Evolutionary conservation across 305 asterid species (phyloP), one percentile per base, ranked within the genome.

Genomic region (Solanum hybrid): DNA sequence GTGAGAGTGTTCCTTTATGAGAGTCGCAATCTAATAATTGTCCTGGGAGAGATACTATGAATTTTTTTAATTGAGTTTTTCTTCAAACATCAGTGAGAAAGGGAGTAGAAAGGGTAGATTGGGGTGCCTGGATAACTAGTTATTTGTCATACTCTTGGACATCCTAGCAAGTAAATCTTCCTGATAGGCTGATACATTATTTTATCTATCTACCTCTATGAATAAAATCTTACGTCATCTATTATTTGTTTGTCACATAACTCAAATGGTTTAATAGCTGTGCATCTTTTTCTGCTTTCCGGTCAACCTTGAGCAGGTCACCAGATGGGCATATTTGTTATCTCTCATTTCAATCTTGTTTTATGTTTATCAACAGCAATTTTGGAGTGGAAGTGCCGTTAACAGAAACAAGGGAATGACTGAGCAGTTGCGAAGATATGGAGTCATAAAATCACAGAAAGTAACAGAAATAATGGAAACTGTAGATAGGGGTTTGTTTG

Each of bases 401-500:
- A 87, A 78, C 75, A 94, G 90, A 91, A 96, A 94, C 91, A 94
- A 94, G 84, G 95, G 92, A 82, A 94, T 97, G 99, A 94, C 96
- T 91, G 93, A 92, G 75, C 93, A 91, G 88, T 92, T 97, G 93
- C 94, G 89, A 90, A 94, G 92, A 36, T 89, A 90, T 76, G 98
- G 99, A 45, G 92, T 93, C 79, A 89, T 96, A 78, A 92, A 91
- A 86, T 96, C 98, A 6, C 92, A 91, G 88, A 94, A 92, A 92
- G 98, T 95, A 68, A 95, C 95, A 8, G 96, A 97, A 91, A 96
- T 96, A 41, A 97, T 96, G 99, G 96, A 93, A 95, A 93, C 94
- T 80, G 91, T 97, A 61, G 99, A 96, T 90, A 93, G 99, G 95
- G 99, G 97, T 72, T 91, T 93, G 93, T 97, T 97, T 93, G 99